Percentiles rank a stretch among this genome's conserved stretches.
These are phyloP conservation scores for Chytriomyces sp. DNA, from an alignment of 192 early-diverging fungal genomes.

Conservation along the genomic window DNA sequence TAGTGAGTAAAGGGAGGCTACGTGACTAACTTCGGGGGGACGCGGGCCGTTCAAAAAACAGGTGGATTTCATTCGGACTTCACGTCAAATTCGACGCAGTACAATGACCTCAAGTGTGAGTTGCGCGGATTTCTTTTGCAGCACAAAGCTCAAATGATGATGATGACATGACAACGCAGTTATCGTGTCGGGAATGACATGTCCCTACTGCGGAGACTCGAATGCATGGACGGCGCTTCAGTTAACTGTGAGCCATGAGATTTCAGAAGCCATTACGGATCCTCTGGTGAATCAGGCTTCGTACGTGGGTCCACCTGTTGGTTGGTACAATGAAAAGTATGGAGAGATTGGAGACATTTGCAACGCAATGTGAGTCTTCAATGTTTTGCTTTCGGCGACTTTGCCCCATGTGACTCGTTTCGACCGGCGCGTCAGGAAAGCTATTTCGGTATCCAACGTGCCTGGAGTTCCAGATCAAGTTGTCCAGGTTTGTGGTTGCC, in stretches of 20 bases:
- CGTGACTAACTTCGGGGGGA: too few relatives aligned
- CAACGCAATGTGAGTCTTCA: slow-evolving; percentile 13
- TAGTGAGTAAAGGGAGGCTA: neutral
- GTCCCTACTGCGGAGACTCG: slow-evolving; percentile 24
- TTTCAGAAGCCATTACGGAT: slow-evolving; percentile 27
- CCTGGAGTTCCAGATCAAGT: slow-evolving; percentile 6
- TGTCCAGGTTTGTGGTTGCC: slow-evolving; percentile 4
- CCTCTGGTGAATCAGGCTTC: slow-evolving; percentile 14
- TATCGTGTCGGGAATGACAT: slow-evolving; percentile 26
- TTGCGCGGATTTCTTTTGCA: neutral
- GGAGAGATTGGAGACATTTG: slow-evolving; percentile 31
- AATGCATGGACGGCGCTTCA: slow-evolving; percentile 31
- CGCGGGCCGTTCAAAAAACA: neutral
- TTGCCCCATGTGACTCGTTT: neutral
- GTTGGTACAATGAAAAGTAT: slow-evolving; percentile 24
- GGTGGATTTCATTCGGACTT: slow-evolving; percentile 33
- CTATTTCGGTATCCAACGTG: slow-evolving; percentile 6
- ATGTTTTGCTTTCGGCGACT: neutral
- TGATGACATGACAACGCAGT: neutral
- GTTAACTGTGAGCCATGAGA: slow-evolving; percentile 28
- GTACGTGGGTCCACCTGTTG: slow-evolving; percentile 20
- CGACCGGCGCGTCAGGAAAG: neutral
- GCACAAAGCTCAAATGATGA: neutral
- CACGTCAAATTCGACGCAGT: slow-evolving; percentile 5
- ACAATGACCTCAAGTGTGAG: slow-evolving; percentile 20